Evolutionary conservation across 2,329 filamentous ascomycete species (phyloP), one percentile per base, ranked within the genome.

Genomic region (Curvularia eragrostidis): DNA sequence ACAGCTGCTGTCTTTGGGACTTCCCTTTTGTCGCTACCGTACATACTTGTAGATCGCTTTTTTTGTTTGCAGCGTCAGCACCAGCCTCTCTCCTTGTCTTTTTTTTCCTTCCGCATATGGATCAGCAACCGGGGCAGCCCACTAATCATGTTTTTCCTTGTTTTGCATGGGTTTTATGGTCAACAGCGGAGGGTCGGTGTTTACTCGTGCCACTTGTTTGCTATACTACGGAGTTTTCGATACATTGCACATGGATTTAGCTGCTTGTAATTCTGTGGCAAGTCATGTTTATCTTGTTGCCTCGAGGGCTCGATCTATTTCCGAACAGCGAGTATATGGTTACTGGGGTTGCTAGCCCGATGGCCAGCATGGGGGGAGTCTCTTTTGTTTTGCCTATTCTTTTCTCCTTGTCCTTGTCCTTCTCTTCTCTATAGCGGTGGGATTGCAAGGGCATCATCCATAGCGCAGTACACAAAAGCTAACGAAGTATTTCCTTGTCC

Each of bases 11-110:
- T 64, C 69, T 72, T 61, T 34, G 49, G 58, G 62, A 64, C 63
- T 53, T 66, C 47, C 48, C 62, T 65, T 72, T 74, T 73, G 63
- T 69, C 58, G 68, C 57, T 67, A 73, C 70, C 66, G 73, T 76
- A 75, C 69, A 77, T 76, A 77, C 46, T 62, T 72, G 72, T 75
- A 73, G 74, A 75, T 65, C 67, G 68, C 56, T 57, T 46, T 68
- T 57, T 57, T 46, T 68, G n/a, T 21, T n/a, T 59, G 48, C 59
- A 65, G 64, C 61, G 71, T 68, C 59, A 66, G 70, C 68, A 48
- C 41, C 24, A 50, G 64, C 67, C 63, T 70, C 63, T 70, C 63
- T 56, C 66, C 64, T 64, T 58, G 67, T 66, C 62, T 24, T 55
- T 63, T 56, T 55, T 58, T 57, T 24, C 13, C 24, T 55, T 62